These are phyloP conservation scores for Suillus hirtellus DNA, from an alignment of 768 basidiomycete species.

Conservation along the genomic window DNA sequence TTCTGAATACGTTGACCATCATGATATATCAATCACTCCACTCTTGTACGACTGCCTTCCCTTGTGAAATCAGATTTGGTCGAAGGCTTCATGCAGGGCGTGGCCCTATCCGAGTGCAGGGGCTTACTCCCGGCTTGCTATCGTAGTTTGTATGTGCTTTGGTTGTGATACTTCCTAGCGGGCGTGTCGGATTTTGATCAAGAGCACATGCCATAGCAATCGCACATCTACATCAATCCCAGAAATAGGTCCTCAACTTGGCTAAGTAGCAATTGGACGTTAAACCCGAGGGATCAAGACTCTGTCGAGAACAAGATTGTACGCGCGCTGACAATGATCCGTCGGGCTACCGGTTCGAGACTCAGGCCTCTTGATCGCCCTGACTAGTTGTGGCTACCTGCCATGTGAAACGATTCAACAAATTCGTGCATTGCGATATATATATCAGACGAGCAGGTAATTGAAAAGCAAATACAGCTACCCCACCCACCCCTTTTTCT, in stretches of 20 bases:
- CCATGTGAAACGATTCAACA: slow-evolving; percentile 23
- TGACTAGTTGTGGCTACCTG: neutral
- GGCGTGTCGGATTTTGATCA: neutral
- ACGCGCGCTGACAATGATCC: neutral
- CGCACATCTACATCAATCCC: neutral
- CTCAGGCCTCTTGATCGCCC: neutral
- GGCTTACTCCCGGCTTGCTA: too few species aligned
- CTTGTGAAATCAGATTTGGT: too few species aligned
- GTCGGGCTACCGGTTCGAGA: neutral
- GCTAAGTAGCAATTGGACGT: too few species aligned
- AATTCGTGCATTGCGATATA: slow-evolving; percentile 32
- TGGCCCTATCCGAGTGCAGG: too few species aligned
- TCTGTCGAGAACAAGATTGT: too few species aligned
- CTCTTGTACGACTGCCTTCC: neutral
- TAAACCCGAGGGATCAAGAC: too few species aligned
- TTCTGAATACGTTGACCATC: neutral
- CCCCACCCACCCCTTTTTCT: slow-evolving; percentile 17
- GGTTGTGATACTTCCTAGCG: too few species aligned
- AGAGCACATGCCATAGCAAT: neutral
- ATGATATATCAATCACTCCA: neutral
- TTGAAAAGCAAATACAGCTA: slow-evolving; percentile 26
- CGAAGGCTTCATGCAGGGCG: too few species aligned
- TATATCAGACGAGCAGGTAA: slow-evolving; percentile 30
- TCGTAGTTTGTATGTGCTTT: too few species aligned
- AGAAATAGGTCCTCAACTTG: slow-evolving; percentile 1